Evolutionary conservation across 495 filamentous ascomycete genomes (phyloP), one percentile per base, ranked within the genome.

Genomic region (Daldinia childiae): DNA sequence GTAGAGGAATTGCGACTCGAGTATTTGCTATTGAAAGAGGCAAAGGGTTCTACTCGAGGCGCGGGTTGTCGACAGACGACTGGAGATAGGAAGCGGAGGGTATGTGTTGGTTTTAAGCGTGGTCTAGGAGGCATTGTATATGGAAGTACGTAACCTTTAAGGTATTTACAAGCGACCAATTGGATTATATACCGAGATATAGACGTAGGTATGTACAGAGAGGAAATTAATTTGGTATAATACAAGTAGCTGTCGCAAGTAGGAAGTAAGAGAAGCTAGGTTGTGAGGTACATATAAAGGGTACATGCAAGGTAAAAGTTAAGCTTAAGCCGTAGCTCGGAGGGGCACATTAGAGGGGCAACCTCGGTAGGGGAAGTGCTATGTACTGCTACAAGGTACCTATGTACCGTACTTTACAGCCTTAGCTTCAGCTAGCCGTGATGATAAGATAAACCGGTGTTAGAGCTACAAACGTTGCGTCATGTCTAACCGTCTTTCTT

Each of bases 51-150:
- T 17, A 11, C 15, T 15, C 26, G 24, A 14, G 11, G 8, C 2
- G 26, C 15, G 14, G 57, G 61, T 50, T 19, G 69, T 56, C 30
- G 66, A 27, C 21, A 36, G 60, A 58, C 17, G 27, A 7, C 54
- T 57, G 39, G 30, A 55, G 32, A 21, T 38, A 68, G 32, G 3
- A 58, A 17, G 17, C 24, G 39, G 14, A 34, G 15, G 21, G 43
- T 36, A 26, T 29, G n/a, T 14, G n/a, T 7, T 19, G 58, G 61
- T 36, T 64, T 70, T 60, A 66, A 55, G 17, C 58, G 67, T 6
- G 58, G 54, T 62, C 64, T 65, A 24, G 68, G 58, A 62, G 67
- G 54, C 74, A 76, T 76, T 36, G 15, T 59, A 58, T 4, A 34
- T n/a, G 11, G 30, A 34, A 9, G 30, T 34, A 34, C 8, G n/a